These are phyloP conservation scores for Coriolopsis trogii DNA, from an alignment of 1,284 basidiomycete species.

Conservation along the genomic window DNA sequence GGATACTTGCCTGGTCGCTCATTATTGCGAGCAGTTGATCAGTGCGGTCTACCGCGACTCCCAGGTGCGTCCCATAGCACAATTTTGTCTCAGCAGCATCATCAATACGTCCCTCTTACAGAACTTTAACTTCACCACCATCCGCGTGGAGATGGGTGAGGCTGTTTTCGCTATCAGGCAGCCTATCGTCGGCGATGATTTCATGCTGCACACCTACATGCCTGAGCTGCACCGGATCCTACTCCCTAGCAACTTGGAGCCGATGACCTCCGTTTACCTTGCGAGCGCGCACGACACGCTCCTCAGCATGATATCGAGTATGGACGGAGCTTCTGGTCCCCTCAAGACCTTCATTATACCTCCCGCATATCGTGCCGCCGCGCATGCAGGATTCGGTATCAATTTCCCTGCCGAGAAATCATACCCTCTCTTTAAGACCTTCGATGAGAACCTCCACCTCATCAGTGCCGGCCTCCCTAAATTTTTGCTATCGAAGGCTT, in stretches of 20 bases:
- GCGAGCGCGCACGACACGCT: slow-evolving; percentile 10
- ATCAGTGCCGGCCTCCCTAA: slow-evolving; percentile 28
- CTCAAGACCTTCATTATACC: slow-evolving; percentile 22
- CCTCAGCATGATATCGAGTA: slow-evolving; percentile 3
- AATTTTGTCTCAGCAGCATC: too few species aligned
- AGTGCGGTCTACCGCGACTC: slow-evolving; percentile 24
- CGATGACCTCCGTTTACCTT: slow-evolving; percentile 14
- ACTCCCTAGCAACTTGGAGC: slow-evolving; percentile 13
- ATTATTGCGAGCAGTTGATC: slow-evolving; percentile 16
- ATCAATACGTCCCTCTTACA: neutral
- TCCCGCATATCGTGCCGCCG: slow-evolving; percentile 28
- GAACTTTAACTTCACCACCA: slow-evolving; percentile 22
- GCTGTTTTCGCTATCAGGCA: slow-evolving; percentile 11
- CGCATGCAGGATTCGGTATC: slow-evolving; percentile 29
- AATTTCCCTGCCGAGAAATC: slow-evolving; percentile 26
- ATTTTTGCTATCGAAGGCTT: slow-evolving; percentile 13
- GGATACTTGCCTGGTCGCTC: neutral
- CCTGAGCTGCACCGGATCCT: slow-evolving; percentile 16
- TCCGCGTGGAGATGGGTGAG: slow-evolving; percentile 16
- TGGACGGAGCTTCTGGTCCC: slow-evolving; percentile 12
- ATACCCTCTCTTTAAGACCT: slow-evolving; percentile 22
- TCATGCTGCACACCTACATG: slow-evolving; percentile 20
- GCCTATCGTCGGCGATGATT: neutral
- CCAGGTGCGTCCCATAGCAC: slow-evolving; percentile 6
- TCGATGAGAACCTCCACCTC: slow-evolving; percentile 36